Evolutionary conservation across 169 alveolate species (phyloP).

Genomic region (Toxoplasma gondii): DNA sequence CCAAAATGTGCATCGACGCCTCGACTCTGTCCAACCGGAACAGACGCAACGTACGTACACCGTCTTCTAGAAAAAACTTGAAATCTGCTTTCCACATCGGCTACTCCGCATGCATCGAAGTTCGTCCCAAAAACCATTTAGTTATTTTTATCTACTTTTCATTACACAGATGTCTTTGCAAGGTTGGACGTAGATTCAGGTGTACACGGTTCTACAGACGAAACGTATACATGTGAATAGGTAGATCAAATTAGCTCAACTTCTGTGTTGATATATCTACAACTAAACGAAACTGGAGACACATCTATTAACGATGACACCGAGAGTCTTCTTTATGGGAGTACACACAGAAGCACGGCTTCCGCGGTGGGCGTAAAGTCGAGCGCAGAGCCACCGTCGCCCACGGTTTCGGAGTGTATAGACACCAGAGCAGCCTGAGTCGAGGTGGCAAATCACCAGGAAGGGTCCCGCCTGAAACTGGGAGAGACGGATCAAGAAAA

Average conservation of each 20-base stretch:
- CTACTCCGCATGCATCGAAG: too few relatives aligned
- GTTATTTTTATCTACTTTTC: too few relatives aligned
- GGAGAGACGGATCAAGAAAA: neutral
- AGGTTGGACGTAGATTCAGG: neutral
- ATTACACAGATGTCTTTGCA: neutral
- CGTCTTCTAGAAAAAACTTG: too few relatives aligned
- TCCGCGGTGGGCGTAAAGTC: too few relatives aligned
- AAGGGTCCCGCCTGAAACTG: neutral
- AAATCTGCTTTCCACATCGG: too few relatives aligned
- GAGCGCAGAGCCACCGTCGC: too few relatives aligned
- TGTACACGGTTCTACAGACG: neutral
- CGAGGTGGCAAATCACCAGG: neutral
- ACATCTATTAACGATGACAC: neutral
- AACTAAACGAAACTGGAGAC: neutral
- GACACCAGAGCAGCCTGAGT: neutral
- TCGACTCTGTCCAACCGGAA: too few relatives aligned
- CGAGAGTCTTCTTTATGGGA: neutral
- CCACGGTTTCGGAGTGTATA: neutral
- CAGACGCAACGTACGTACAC: too few relatives aligned
- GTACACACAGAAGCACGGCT: neutral
- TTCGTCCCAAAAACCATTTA: too few relatives aligned
- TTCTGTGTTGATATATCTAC: neutral
- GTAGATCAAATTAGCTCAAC: neutral
- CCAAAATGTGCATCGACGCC: neutral
- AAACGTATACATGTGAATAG: neutral